A percentile compares a stretch with the other conserved stretches of the same genome.
Evolutionary conservation across 1,284 basidiomycete genomes (phyloP).

Genomic region (Cystobasidium slooffiae): DNA sequence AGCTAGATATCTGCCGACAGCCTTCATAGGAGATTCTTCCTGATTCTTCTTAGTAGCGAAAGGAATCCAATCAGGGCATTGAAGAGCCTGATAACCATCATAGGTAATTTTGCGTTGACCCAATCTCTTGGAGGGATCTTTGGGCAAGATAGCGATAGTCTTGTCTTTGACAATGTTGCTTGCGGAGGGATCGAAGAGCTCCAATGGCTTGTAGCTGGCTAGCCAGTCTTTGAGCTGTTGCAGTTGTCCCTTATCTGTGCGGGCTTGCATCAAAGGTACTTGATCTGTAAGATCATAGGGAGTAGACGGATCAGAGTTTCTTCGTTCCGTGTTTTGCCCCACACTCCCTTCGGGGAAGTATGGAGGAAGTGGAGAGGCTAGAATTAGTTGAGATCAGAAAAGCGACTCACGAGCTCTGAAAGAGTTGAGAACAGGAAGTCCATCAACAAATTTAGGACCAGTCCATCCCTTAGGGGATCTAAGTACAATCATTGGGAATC

Average conservation of each 20-base stretch:
- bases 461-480: constrained; percentile 71
- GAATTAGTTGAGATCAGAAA: neutral
- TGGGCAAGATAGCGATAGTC: constrained; percentile 67
- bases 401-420: constrained; percentile 48
- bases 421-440: constrained; percentile 37
- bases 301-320: neutral
- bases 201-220: constrained; percentile 55
- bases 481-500: constrained; percentile 82
- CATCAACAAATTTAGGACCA: constrained; percentile 54
- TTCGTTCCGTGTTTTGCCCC: too few relatives aligned
- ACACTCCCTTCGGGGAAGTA: too few relatives aligned
- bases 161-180: constrained; percentile 60
- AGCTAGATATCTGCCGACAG: constrained; percentile 65
- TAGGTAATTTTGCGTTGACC: constrained; percentile 72
- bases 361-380: too few relatives aligned
- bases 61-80: constrained; percentile 70
- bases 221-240: constrained; percentile 71
- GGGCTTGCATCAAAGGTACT: constrained; percentile 76
- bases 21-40: constrained; percentile 75
- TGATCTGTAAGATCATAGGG: constrained; percentile 63
- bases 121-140: constrained; percentile 63
- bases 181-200: constrained; percentile 52
- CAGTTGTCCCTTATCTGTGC: constrained; percentile 69
- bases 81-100: constrained; percentile 66
- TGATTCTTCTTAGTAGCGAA: constrained; percentile 63